phyloP scores from a whole-genome alignment of 192 early-diverging fungal species.

The Allomyces macrogynus region DNA sequence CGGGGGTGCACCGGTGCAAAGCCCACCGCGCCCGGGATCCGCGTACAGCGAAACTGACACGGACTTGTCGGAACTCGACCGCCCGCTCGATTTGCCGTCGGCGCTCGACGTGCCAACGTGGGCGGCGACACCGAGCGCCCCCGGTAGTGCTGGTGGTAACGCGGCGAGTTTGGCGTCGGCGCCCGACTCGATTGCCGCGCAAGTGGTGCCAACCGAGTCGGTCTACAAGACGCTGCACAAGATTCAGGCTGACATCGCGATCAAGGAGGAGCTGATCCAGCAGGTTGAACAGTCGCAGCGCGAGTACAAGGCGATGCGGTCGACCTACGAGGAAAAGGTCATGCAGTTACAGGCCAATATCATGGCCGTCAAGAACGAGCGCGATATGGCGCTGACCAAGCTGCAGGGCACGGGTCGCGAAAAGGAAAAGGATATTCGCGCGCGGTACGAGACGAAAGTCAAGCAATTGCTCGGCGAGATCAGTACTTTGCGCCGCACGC shows the following conservation, averaged over 20 bases:
- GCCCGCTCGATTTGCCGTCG: neutral
- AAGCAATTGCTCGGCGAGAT: conserved; percentile 31
- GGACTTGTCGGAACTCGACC: neutral
- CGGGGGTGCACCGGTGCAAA: neutral
- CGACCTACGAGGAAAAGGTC: conserved; percentile 52
- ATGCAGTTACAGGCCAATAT: conserved; percentile 33
- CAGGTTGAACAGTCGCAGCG: conserved; percentile 31
- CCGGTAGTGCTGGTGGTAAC: neutral
- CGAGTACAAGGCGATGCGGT: conserved; percentile 34
- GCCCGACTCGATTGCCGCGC: neutral
- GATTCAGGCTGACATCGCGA: conserved; percentile 33
- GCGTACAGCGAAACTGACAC: no score
- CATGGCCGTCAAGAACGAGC: conserved; percentile 26
- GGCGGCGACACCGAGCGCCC: neutral
- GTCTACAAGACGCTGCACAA: conserved; percentile 25
- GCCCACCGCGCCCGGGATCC: no score
- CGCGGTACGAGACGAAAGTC: conserved; percentile 33
- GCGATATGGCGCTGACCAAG: conserved; percentile 39
- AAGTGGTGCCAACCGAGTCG: conserved; percentile 1
- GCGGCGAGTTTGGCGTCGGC: neutral
- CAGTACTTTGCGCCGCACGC: conserved; percentile 28
- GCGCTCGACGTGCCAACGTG: neutral
- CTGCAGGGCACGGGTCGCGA: conserved; percentile 19
- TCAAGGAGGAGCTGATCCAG: conserved; percentile 36
- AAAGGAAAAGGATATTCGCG: conserved; percentile 12